Conservation (phyloP, 2,329 filamentous ascomycete species). For the Juglanconis juglandina region DNA sequence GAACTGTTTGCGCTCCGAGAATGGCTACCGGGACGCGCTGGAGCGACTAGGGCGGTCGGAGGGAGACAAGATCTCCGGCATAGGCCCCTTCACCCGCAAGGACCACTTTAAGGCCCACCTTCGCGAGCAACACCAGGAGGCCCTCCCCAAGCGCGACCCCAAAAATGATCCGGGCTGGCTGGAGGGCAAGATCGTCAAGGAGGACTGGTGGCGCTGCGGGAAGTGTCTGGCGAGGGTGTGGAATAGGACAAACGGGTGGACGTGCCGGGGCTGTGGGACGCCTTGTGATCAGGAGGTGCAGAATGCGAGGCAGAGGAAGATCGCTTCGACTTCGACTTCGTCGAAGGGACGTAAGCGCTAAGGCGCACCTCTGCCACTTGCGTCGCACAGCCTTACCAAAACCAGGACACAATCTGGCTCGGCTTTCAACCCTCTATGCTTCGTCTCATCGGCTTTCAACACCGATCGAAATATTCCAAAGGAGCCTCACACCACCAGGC, state of each 20-base stretch:
- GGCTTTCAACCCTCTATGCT: neutral
- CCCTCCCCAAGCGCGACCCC: constrained; percentile 45
- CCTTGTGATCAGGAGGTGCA: constrained; percentile 43
- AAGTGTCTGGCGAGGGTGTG: constrained; percentile 47
- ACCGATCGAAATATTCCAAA: neutral
- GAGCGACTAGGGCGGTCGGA: neutral
- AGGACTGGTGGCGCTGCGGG: constrained; percentile 52
- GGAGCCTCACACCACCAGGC: neutral
- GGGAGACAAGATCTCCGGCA: neutral
- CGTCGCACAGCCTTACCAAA: neutral
- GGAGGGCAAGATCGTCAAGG: constrained; percentile 35
- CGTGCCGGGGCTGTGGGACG: constrained; percentile 46
- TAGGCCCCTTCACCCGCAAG: constrained; percentile 48
- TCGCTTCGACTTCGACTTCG: constrained; percentile 10
- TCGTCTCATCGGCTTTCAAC: neutral
- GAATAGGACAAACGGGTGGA: constrained; percentile 38
- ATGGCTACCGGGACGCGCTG: neutral
- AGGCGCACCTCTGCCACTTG: neutral
- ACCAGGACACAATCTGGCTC: neutral
- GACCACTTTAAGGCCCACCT: constrained; percentile 58
- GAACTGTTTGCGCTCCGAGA: constrained; percentile 39
- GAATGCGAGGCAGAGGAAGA: constrained; percentile 15
- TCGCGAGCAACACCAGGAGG: constrained; percentile 53
- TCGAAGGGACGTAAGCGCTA: constrained; percentile 1
- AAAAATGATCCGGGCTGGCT: constrained; percentile 33